Base-by-base conservation (phyloP, 2,329 filamentous ascomycete genomes). In the Sarocladium oryzae region DNA sequence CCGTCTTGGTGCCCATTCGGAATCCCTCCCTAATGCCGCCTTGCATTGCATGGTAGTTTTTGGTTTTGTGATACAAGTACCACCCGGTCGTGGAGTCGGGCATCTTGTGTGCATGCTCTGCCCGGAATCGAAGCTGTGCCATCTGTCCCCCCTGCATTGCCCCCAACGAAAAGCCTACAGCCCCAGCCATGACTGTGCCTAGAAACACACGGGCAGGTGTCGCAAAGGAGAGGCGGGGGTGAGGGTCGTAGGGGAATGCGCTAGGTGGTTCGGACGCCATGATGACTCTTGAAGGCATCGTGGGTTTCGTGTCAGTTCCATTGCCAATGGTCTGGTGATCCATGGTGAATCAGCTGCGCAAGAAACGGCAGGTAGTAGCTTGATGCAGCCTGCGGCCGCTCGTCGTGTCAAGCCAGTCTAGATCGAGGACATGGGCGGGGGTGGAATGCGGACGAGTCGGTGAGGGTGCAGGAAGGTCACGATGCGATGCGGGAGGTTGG, bases 41-140 rank as follows among this genome's bases (percentile, higher is more conserved):
- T 20, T 86, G 78, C 60, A 88, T 84, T 49, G 86, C 79, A 61
- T 89, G 83, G 72, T 99, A 97, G 69, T 96, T 97, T 69, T 97
- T 97, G 65, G 84, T 89, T 71, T 96, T 96, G 74, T 97, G 92
- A 69, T 99, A 99, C n/a, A 97, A 80, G 65, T 92, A 99, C 93
- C 93, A 99, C 16, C 90, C 92, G 2, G 84, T 82, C 23, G 88
- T 84, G 1, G 85, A 85, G 3, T 81, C 84, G 18, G 93, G 93
- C 55, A 96, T 82, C 57, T 92, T 88, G 74, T 99, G 93, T 1
- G 93, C 90, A 64, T 99, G 95, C 70, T 99, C 93, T 54, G 93
- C 93, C 51, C 92, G 86, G 72, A 96, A 99, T 35, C 87, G 86
- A 53, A 95, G 76, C 49, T 87, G 85, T 1, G 88, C 81, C 64